Base-by-base conservation (phyloP, 2,329 filamentous ascomycete species). In the Aspergillus ochraceus region DNA sequence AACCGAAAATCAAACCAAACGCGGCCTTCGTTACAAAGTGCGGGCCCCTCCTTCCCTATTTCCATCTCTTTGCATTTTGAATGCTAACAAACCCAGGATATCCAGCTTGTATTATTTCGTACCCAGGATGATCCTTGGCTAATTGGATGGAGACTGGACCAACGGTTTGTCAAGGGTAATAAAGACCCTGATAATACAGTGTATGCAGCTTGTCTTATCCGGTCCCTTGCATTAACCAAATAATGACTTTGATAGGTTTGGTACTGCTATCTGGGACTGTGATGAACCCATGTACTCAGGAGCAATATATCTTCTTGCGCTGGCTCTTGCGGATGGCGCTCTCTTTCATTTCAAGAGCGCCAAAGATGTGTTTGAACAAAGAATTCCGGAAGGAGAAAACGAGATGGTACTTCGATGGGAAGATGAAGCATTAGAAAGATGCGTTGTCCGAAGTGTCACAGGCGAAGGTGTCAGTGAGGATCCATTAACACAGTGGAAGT, bases 271-370 rank as follows among this genome's bases (percentile, higher is more conserved):
- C 39, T 58, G 45, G 51, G 29, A 58, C 52, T 54, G 45, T 50
- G 45, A 58, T 51, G 12, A 54, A 45, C 56, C 49, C 4, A 56
- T 57, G 26, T 60, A 56, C 19, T 49, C 42, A 22, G 42, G 29
- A 24, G 30, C 29, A 51, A 17, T 56, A 17, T 50, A 54, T 53
- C 50, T 60, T 32, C 42, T 60, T 32, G 54, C 26, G 6, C 49
- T 60, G 14, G 58, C 54, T 12, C 42, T 60, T 60, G 20, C 42
- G 4, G 45, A 57, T 19, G 53, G 53, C 53, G 49, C 54, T 57
- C 52, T 60, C 29, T 58, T 49, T 26, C 17, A 42, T 6, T 58
- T 54, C 29, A 42, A 24, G 22, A 42, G 10, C 11, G 5, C 46
- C 10, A 29, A 24, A 51, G 56, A 58, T 45, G n/a, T 50, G 19